phyloP scores from a whole-genome alignment of 306 rosid genomes.

The Sindora glabra region DNA sequence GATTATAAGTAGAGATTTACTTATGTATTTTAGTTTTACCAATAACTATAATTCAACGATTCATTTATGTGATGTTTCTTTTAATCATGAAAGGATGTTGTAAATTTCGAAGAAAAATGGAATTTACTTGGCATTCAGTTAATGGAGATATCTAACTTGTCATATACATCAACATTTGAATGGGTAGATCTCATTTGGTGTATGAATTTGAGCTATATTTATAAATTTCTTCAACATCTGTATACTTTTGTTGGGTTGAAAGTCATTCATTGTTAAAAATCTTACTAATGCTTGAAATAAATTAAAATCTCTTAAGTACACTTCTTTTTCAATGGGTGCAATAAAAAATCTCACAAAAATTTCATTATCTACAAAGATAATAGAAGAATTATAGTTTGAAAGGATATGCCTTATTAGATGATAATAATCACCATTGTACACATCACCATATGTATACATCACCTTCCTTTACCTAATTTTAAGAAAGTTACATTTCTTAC shows the following conservation, averaged over 20 bases:
- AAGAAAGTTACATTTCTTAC: no score
- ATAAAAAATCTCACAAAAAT: background rate
- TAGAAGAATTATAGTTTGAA: background rate
- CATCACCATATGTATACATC: no score
- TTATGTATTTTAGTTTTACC: background rate
- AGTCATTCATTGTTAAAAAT: background rate
- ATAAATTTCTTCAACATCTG: background rate
- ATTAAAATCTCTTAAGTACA: background rate
- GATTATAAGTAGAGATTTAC: constrained; percentile 1
- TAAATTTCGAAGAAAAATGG: background rate
- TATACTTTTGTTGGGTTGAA: background rate
- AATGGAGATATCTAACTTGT: background rate
- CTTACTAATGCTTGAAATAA: background rate
- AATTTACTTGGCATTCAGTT: background rate
- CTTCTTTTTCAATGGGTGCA: background rate
- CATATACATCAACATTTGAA: constrained; percentile 4
- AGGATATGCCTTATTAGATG: no score
- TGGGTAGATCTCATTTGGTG: constrained; percentile 6
- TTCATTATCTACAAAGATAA: background rate
- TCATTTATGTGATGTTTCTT: background rate
- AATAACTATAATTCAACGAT: background rate
- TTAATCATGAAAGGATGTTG: constrained; percentile 5
- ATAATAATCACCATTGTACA: background rate
- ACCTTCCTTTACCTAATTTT: no score
- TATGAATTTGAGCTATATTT: background rate